Evolutionary conservation across 441 rosid genomes (phyloP), one percentile per base, ranked within the genome.

Genomic region (Gossypium davidsonii): DNA sequence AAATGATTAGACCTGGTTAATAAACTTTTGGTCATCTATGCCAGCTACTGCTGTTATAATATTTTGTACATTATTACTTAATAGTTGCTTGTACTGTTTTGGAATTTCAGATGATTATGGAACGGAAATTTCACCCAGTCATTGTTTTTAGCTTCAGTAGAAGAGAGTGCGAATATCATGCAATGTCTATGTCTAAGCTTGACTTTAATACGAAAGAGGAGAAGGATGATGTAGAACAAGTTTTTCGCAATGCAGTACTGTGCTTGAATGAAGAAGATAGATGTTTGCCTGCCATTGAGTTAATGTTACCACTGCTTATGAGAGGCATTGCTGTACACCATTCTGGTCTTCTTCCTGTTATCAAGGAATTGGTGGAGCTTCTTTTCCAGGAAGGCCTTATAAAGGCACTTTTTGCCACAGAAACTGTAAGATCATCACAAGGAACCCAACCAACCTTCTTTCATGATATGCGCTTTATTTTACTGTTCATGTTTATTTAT

Each of bases 311-410:
- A 3, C 89, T 95, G 48, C 97, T 92, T 75, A 86, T 91, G 83
- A 96, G 99, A 73, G 99, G 99, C 76, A 90, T 95, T 80, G 97
- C 98, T 52, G 97, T 95, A 51, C 99, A 95, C 83, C 99, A 92
- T 85, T 95, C 97, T 80, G 99, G 99, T 70, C 97, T 95, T 76
- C 98, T 95, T 83, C 99, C 97, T 74, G 98, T 95, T 69, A 88
- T 91, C 84, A 95, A 95, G 83, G 99, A 95, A 83, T 83, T 95
- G 75, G 99, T 95, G 48, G 99, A 95, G 85, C 96, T 95, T 80
- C 97, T 95, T 79, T 95, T 95, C 77, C 99, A 95, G 80, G 98
- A 95, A 88, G 98, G 99, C 83, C 94, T 95, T 82, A 97, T 95
- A 18, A 95, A 95, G 84, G 99, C 98, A 12, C 88, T 92, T 51